Conservation (phyloP, 2,329 filamentous ascomycete species). For the Septoria linicola region DNA sequence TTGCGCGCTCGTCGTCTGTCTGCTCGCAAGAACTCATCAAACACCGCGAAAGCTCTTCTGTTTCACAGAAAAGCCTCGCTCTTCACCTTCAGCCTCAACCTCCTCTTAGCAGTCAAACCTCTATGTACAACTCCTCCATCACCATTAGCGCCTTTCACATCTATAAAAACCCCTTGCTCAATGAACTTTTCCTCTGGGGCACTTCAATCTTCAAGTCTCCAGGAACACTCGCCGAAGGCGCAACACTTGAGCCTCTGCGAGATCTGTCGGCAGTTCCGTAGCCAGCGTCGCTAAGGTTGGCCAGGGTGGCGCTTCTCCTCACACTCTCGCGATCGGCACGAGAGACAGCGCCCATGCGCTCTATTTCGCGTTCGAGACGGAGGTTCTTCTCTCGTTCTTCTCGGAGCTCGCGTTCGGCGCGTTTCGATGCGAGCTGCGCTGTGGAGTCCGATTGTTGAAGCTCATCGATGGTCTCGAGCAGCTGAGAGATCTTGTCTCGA, state of each 20-base stretch:
- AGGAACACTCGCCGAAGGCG: slow-evolving; percentile 33
- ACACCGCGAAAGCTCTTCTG: neutral
- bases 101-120: slow-evolving; percentile 5
- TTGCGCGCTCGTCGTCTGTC: neutral
- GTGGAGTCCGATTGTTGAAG: slow-evolving; percentile 83
- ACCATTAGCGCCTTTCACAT: slow-evolving; percentile 25
- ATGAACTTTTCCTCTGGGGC: slow-evolving; percentile 44
- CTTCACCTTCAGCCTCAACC: slow-evolving; percentile 19
- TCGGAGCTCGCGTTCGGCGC: slow-evolving; percentile 83
- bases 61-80: slow-evolving; percentile 28
- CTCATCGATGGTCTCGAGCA: slow-evolving; percentile 89
- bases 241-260: slow-evolving; percentile 46
- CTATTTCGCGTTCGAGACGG: slow-evolving; percentile 82
- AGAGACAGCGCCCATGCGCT: slow-evolving; percentile 64
- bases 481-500: slow-evolving; percentile 85
- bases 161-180: slow-evolving; percentile 54
- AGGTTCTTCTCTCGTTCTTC: slow-evolving; percentile 82
- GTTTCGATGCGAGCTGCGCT: slow-evolving; percentile 75
- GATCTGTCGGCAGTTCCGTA: slow-evolving; percentile 36
- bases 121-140: slow-evolving; percentile 22
- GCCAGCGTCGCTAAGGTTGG: slow-evolving; percentile 46
- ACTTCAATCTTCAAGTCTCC: slow-evolving; percentile 40
- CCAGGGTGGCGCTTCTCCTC: slow-evolving; percentile 34
- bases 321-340: slow-evolving; percentile 59
- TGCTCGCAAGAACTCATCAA: slow-evolving; percentile 1